These are phyloP conservation scores for Crithidia fasciculata DNA, from an alignment of 208 protist species.

Conservation along the genomic window DNA sequence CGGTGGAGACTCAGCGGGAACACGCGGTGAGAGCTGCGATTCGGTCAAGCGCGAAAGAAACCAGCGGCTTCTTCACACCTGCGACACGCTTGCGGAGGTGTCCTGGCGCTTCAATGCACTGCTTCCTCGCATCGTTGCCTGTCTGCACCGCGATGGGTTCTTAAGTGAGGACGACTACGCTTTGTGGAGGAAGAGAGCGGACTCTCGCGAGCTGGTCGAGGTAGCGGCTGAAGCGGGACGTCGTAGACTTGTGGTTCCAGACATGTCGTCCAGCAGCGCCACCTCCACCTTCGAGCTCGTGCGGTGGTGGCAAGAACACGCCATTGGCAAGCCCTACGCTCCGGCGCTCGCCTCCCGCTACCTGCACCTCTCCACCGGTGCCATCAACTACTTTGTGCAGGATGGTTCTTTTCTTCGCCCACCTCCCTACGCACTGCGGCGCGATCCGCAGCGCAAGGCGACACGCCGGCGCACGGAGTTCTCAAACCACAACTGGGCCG, in stretches of 20 bases:
- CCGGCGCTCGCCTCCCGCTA: slow-evolving; percentile 6
- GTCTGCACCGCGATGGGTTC: background rate
- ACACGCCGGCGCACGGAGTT: slow-evolving; percentile 13
- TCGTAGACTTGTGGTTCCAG: no score
- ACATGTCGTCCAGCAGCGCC: no score
- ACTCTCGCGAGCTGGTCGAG: background rate
- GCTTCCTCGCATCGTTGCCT: slow-evolving; percentile 7
- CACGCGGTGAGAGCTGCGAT: background rate
- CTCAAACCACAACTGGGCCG: slow-evolving; percentile 25
- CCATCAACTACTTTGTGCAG: slow-evolving; percentile 33
- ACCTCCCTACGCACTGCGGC: slow-evolving; percentile 15
- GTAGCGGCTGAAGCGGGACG: background rate
- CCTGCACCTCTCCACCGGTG: slow-evolving; percentile 19
- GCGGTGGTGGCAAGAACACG: slow-evolving; percentile 4
- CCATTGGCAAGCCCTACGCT: slow-evolving; percentile 1
- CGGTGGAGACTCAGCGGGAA: background rate
- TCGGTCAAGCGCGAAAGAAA: background rate
- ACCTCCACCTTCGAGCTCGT: background rate
- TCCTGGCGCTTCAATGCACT: slow-evolving; percentile 3
- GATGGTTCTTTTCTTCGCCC: slow-evolving; percentile 19
- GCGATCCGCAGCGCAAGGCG: background rate
- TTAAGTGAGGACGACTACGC: background rate
- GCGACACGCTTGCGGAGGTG: background rate
- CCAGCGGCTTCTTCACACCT: background rate
- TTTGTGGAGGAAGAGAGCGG: background rate